Conservation (phyloP, 345 rosid genomes). For the Rhodomyrtus tomentosa region DNA sequence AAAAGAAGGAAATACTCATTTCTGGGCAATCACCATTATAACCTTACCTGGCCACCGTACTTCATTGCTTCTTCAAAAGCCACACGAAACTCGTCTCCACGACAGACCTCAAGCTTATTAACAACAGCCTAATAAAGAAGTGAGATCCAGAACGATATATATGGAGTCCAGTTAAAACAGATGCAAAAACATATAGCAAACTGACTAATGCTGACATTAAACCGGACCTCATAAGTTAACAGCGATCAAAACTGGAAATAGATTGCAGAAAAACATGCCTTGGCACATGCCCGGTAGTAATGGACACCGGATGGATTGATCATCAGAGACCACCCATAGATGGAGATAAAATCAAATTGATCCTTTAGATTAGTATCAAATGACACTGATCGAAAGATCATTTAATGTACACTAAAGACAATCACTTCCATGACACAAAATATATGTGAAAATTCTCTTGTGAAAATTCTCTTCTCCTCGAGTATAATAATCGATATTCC, state of each 20-base stretch:
- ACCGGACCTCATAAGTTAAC: not conserved
- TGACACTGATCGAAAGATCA: not conserved
- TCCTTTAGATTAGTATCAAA: conserved; percentile 11
- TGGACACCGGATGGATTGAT: conserved; percentile 69
- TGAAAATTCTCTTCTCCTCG: not conserved
- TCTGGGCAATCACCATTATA: no score
- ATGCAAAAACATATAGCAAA: no score
- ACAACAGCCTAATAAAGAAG: no score
- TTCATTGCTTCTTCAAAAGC: no score
- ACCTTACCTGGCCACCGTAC: no score
- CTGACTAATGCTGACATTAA: not conserved
- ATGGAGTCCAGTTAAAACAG: no score
- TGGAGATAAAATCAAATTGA: not conserved
- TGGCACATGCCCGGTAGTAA: conserved; percentile 85
- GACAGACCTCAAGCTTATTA: no score
- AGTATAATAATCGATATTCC: not conserved
- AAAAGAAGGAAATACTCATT: no score
- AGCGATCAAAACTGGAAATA: not conserved
- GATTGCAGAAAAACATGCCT: conserved; percentile 29
- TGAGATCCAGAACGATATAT: not conserved
- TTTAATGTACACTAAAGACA: conserved; percentile 24
- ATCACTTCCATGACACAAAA: not conserved
- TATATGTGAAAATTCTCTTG: not conserved
- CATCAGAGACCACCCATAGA: conserved; percentile 47
- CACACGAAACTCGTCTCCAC: no score